These are phyloP conservation scores for Coemansia sp. DNA, from an alignment of 192 early-diverging fungal genomes.

Conservation along the genomic window DNA sequence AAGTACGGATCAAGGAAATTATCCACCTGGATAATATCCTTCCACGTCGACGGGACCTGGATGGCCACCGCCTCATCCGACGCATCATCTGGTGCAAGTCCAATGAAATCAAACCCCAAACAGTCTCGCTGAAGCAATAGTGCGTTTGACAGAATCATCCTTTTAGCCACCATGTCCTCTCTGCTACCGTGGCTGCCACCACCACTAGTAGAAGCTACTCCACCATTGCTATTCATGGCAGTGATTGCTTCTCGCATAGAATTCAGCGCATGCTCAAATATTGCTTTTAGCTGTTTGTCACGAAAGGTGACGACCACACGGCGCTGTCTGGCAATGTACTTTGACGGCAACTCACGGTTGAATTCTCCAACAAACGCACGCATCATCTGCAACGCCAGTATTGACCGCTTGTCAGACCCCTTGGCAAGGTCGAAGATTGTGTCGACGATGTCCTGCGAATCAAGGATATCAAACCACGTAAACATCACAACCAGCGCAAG, in stretches of 20 bases:
- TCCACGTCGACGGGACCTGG: slow-evolving; percentile 83
- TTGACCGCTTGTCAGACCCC: slow-evolving; percentile 46
- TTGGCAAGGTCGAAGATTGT: slow-evolving; percentile 35
- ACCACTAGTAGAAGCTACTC: neutral
- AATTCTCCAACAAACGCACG: slow-evolving; percentile 73
- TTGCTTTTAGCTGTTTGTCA: slow-evolving; percentile 60
- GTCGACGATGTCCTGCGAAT: slow-evolving; percentile 41
- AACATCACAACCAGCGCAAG: slow-evolving; percentile 57
- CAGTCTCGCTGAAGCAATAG: slow-evolving; percentile 69
- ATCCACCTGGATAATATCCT: slow-evolving; percentile 67
- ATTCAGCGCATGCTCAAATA: slow-evolving; percentile 55
- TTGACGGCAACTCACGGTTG: slow-evolving; percentile 61
- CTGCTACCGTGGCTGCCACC: slow-evolving; percentile 13
- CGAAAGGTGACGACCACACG: slow-evolving; percentile 66
- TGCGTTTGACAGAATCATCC: slow-evolving; percentile 48
- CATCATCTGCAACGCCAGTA: slow-evolving; percentile 70
- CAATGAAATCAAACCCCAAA: slow-evolving; percentile 81
- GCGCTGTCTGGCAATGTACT: slow-evolving; percentile 67
- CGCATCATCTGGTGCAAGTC: slow-evolving; percentile 74
- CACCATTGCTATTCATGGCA: neutral
- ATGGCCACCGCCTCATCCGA: slow-evolving; percentile 71
- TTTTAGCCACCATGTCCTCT: slow-evolving; percentile 40
- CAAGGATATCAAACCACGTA: slow-evolving; percentile 50
- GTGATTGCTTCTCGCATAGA: slow-evolving; percentile 35
- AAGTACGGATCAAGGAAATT: slow-evolving; percentile 73